A percentile compares a stretch with the other conserved stretches of the same genome.
These are phyloP conservation scores for Thelonectria rubi DNA, from an alignment of 2,329 filamentous ascomycete species.

Conservation along the genomic window DNA sequence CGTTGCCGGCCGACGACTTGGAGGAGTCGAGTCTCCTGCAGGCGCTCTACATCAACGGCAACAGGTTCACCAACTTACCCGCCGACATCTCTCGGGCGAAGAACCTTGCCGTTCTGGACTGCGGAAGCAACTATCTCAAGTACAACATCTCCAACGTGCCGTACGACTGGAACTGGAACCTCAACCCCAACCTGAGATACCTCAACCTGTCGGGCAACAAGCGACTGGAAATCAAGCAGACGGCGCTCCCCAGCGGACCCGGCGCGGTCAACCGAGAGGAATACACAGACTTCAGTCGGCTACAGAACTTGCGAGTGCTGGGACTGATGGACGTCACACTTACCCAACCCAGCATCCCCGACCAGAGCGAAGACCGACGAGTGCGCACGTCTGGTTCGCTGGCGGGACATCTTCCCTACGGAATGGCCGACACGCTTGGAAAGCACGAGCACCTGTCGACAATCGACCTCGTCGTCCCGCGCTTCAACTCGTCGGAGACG, in stretches of 20 bases:
- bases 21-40: conserved; percentile 89
- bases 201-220: conserved; percentile 98
- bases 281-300: conserved; percentile 87
- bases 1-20: conserved; percentile 89
- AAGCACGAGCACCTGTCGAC: conserved; percentile 95
- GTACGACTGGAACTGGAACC: conserved; percentile 99
- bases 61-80: conserved; percentile 96
- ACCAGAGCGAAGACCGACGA: conserved; percentile 93
- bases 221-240: conserved; percentile 86
- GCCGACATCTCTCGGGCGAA: conserved; percentile 95
- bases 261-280: conserved; percentile 66
- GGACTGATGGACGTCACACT: conserved; percentile 98
- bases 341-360: conserved; percentile 90
- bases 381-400: conserved; percentile 96
- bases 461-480: conserved; percentile 92
- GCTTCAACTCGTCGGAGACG: conserved; percentile 87
- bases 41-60: conserved; percentile 93
- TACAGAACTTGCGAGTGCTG: conserved; percentile 84
- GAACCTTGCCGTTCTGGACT: conserved; percentile 90
- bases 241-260: conserved; percentile 58
- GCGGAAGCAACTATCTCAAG: conserved; percentile 93
- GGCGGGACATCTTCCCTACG: conserved; percentile 90
- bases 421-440: conserved; percentile 96
- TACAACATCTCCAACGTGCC: conserved; percentile 99
- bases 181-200: conserved; percentile 93